phyloP scores from a whole-genome alignment of 768 basidiomycete species.

The Coprinopsis strossmayeri region DNA sequence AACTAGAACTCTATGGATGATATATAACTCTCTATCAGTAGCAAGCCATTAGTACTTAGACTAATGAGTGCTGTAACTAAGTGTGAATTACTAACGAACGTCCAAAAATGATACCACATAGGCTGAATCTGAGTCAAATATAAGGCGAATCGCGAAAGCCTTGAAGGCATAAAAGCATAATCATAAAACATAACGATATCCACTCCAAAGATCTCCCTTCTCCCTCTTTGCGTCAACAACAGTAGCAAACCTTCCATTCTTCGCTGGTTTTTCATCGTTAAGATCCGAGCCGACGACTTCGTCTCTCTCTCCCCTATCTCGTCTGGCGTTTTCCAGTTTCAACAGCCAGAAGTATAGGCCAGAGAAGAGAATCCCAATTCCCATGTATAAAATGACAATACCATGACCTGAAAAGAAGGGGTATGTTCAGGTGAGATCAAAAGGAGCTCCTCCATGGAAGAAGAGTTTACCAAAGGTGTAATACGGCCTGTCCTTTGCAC shows the following conservation, averaged over 20 bases:
- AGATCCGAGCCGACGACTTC: constrained; percentile 54
- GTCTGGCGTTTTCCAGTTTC: constrained; percentile 53
- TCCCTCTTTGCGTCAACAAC: constrained; percentile 60
- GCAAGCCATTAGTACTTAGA: no score
- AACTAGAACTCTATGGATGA: no score
- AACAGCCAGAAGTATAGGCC: constrained; percentile 34
- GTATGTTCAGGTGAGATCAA: background rate
- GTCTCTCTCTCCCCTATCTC: constrained; percentile 63
- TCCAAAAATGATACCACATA: no score
- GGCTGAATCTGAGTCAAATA: no score
- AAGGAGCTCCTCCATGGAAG: background rate
- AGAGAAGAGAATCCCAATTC: constrained; percentile 49
- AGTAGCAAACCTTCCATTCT: constrained; percentile 52
- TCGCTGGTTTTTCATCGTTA: constrained; percentile 25
- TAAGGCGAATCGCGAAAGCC: no score
- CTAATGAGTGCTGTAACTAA: no score
- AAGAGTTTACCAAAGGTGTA: constrained; percentile 35
- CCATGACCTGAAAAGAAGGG: background rate
- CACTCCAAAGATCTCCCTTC: constrained; percentile 73
- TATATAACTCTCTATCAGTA: no score
- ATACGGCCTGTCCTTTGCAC: constrained; percentile 59
- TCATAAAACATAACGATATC: constrained; percentile 60
- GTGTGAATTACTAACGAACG: no score
- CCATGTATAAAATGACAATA: constrained; percentile 68
- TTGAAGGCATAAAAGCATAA: no score